phyloP scores from a whole-genome alignment of 2,329 filamentous ascomycete species.

The Alternaria panax region DNA sequence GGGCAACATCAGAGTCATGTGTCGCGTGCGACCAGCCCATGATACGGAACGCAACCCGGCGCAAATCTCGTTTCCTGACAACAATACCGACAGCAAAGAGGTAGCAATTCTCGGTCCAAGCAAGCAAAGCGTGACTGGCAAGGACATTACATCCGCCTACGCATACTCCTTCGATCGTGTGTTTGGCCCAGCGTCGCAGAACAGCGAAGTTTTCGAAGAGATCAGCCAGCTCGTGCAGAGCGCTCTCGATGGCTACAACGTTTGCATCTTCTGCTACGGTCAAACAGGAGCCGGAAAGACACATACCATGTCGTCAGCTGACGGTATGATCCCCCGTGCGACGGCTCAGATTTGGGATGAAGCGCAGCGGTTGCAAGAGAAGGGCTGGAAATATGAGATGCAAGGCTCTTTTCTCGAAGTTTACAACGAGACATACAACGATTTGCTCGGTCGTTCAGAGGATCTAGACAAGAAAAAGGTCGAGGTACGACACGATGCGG shows the following conservation, averaged over 20 bases:
- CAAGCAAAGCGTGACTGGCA: slow-evolving; percentile 81
- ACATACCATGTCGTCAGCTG: slow-evolving; percentile 91
- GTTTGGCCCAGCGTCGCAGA: slow-evolving; percentile 78
- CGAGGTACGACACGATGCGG: slow-evolving; percentile 86
- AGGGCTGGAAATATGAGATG: slow-evolving; percentile 94
- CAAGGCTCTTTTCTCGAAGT: slow-evolving; percentile 96
- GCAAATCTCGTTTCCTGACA: slow-evolving; percentile 79
- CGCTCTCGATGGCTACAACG: slow-evolving; percentile 95
- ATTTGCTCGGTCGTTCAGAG: slow-evolving; percentile 77
- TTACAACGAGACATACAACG: slow-evolving; percentile 97
- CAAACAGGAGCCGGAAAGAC: slow-evolving; percentile 98
- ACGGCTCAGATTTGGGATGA: slow-evolving; percentile 94
- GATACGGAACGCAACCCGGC: slow-evolving; percentile 68
- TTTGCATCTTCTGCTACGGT: slow-evolving; percentile 98
- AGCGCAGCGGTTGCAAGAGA: slow-evolving; percentile 80
- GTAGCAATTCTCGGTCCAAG: slow-evolving; percentile 84
- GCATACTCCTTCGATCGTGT: slow-evolving; percentile 93
- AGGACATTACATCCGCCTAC: slow-evolving; percentile 77
- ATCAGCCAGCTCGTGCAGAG: slow-evolving; percentile 97
- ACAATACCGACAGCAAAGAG: slow-evolving; percentile 82
- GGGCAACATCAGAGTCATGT: slow-evolving; percentile 98
- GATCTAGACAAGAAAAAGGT: slow-evolving; percentile 81
- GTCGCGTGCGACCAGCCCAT: slow-evolving; percentile 82
- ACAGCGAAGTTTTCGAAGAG: slow-evolving; percentile 90
- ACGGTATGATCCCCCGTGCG: slow-evolving; percentile 95